Evolutionary conservation across 495 filamentous ascomycete genomes (phyloP).

Genomic region (Penicillium steckii): DNA sequence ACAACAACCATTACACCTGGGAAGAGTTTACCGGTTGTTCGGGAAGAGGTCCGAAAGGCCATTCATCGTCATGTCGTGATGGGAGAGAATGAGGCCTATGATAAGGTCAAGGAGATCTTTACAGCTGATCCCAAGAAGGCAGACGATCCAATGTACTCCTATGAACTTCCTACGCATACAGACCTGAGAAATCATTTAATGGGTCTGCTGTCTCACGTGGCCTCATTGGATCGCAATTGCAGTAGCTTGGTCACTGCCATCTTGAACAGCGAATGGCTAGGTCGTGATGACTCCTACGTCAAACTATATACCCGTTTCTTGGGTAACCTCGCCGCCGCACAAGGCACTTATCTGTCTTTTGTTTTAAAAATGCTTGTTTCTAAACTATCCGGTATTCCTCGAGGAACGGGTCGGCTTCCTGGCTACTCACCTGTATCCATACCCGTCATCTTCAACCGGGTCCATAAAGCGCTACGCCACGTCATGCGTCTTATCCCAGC

Average conservation of each 20-base stretch:
- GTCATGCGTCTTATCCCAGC: slow-evolving; percentile 76
- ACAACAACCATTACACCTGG: slow-evolving; percentile 35
- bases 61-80: slow-evolving; percentile 61
- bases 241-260: slow-evolving; percentile 70
- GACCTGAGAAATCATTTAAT: slow-evolving; percentile 72
- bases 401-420: slow-evolving; percentile 55
- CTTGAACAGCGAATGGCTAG: slow-evolving; percentile 78
- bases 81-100: slow-evolving; percentile 70
- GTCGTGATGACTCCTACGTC: slow-evolving; percentile 76
- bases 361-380: slow-evolving; percentile 78
- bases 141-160: slow-evolving; percentile 38
- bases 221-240: slow-evolving; percentile 69
- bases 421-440: slow-evolving; percentile 58
- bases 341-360: slow-evolving; percentile 60
- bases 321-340: slow-evolving; percentile 75
- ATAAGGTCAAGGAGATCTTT: slow-evolving; percentile 70
- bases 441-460: slow-evolving; percentile 60
- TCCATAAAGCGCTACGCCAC: slow-evolving; percentile 74
- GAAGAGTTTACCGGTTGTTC: slow-evolving; percentile 59
- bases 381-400: slow-evolving; percentile 60
- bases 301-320: slow-evolving; percentile 77
- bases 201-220: slow-evolving; percentile 72
- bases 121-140: slow-evolving; percentile 42
- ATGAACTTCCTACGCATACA: slow-evolving; percentile 44
- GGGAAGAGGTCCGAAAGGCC: slow-evolving; percentile 70